These are phyloP conservation scores for Petunia secreta DNA, from an alignment of 257 asterid genomes.

Conservation along the genomic window DNA sequence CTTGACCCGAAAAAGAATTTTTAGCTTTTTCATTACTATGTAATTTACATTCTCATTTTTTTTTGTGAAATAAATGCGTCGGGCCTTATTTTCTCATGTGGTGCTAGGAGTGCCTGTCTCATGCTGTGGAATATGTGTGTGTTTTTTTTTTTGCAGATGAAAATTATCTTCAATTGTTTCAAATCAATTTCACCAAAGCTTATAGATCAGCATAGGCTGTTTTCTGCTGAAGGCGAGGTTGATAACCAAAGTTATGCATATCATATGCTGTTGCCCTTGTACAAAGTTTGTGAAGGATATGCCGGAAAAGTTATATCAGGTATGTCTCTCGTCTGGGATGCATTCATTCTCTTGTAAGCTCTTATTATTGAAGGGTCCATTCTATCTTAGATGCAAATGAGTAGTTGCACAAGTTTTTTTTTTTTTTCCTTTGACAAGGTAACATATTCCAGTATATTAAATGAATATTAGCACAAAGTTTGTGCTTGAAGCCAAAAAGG, in stretches of 20 bases:
- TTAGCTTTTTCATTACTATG: neutral
- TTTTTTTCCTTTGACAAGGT: too few species aligned
- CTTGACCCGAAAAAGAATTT: neutral
- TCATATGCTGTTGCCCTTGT: conserved; percentile 75
- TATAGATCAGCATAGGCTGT: conserved; percentile 36
- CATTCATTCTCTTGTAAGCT: neutral
- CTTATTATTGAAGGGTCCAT: conserved; percentile 12
- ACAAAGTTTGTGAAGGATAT: conserved; percentile 76
- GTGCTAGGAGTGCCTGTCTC: conserved; percentile 1
- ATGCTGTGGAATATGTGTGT: neutral
- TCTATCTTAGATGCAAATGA: neutral
- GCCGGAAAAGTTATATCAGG: conserved; percentile 84
- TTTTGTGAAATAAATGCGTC: neutral
- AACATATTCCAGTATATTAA: too few species aligned
- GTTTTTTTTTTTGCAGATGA: conserved; percentile 62
- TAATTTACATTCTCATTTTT: neutral
- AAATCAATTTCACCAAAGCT: conserved; percentile 66
- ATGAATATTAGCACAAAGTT: too few species aligned
- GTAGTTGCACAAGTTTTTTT: neutral
- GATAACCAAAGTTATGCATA: conserved; percentile 58
- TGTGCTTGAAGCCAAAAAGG: too few species aligned
- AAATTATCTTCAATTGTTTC: conserved; percentile 69
- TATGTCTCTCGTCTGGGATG: conserved; percentile 29
- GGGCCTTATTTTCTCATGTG: neutral
- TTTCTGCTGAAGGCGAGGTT: conserved; percentile 40